phyloP scores from a whole-genome alignment of 371 early-diverging fungal species.

The Rhizopus stolonifer region DNA sequence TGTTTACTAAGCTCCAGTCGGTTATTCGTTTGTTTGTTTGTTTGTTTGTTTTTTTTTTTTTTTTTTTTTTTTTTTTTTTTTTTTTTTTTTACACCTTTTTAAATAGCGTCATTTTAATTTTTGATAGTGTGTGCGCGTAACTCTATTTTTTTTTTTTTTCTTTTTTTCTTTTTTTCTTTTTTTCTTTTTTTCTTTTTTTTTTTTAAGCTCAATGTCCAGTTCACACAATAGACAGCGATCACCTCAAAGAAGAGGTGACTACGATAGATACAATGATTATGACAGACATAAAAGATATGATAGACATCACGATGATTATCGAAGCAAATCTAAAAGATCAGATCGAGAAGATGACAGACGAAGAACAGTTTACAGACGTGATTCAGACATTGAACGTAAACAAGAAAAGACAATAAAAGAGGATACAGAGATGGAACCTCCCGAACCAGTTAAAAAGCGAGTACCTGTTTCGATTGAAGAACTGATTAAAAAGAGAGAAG shows the following conservation, averaged over 20 bases:
- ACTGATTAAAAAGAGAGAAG: slow-evolving; percentile 63
- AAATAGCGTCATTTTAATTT: too few relatives aligned
- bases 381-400: slow-evolving; percentile 18
- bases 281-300: slow-evolving; percentile 30
- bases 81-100: too few relatives aligned
- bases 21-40: too few relatives aligned
- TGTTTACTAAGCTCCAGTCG: too few relatives aligned
- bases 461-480: slow-evolving; percentile 80
- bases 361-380: slow-evolving; percentile 3
- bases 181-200: slow-evolving; percentile 1
- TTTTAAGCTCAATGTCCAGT: slow-evolving; percentile 13
- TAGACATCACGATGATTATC: slow-evolving; percentile 21
- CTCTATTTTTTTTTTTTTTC: too few relatives aligned
- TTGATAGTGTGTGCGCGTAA: too few relatives aligned
- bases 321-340: slow-evolving; percentile 16
- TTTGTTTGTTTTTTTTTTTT: too few relatives aligned
- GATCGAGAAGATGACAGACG: slow-evolving; percentile 11
- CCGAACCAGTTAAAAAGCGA: slow-evolving; percentile 36
- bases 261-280: slow-evolving; percentile 26
- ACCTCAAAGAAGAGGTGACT: slow-evolving; percentile 20
- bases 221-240: slow-evolving; percentile 24
- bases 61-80: too few relatives aligned
- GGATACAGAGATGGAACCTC: slow-evolving; percentile 12
- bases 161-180: too few relatives aligned
- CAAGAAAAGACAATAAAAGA: slow-evolving; percentile 21